Evolutionary conservation across 2,329 filamentous ascomycete genomes (phyloP), one percentile per base, ranked within the genome.

Genomic region (Lachnellula suecica): DNA sequence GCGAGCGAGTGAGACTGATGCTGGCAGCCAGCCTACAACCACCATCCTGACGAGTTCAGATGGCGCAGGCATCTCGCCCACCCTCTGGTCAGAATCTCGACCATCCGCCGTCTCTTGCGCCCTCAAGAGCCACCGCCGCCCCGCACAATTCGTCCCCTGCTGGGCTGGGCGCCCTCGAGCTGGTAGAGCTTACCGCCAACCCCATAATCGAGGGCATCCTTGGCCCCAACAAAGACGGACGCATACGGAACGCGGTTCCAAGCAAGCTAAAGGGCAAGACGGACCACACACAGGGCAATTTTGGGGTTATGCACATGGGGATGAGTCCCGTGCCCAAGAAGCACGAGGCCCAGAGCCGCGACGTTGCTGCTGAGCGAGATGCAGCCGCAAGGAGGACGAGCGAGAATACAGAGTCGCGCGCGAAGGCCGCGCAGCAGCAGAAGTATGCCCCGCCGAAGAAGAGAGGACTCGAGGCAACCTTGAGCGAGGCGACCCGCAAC

Each of bases 231-330:
- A 68, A 71, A 27, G 78, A 81, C 64, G 76, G 77, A 40, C 73
- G 78, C 22, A 73, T 81, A 13, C 70, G 79, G 51, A 83, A 84
- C 55, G 79, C 82, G 1, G 76, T 85, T 2, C 82, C 83, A 4
- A 82, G 77, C 66, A 85, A 84, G 65, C 71, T 85, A 49, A 82
- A 84, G 63, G 79, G 80, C 54, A 80, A 78, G 58, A 77, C 79
- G 19, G 75, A 79, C 57, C 71, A 73, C 23, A 78, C 76, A 60
- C 79, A 79, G 54, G 82, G 82, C 24, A 84, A 83, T 59, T 86
- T 86, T 64, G 73, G 75, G 42, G 79, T 85, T 37, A 83, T 86
- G 76, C 80, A 84, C 51, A 83, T 86, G 72, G 71, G 63, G 69
- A 71, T 56, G 73, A 75, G 35, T 70, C 76, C 46, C 72, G 53